Evolutionary conservation across 2,329 filamentous ascomycete genomes (phyloP).

Genomic region (Colletotrichum viniferum): DNA sequence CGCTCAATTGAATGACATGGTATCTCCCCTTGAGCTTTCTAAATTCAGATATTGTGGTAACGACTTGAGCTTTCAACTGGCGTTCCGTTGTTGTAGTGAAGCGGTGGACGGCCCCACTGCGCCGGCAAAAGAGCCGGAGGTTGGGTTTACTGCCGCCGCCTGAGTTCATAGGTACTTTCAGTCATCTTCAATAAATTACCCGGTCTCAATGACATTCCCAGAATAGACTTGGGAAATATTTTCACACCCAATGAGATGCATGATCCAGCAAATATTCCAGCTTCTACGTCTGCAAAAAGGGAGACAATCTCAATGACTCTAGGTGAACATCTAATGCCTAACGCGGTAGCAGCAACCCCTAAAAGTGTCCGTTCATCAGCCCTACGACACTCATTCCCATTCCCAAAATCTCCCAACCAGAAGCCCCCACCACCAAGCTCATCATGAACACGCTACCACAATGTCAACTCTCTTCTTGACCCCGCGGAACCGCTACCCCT

Average conservation of each 20-base stretch:
- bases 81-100: background rate
- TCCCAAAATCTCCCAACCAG: background rate
- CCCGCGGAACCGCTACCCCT: background rate
- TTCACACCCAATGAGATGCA: background rate
- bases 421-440: background rate
- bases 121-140: background rate
- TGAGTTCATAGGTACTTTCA: background rate
- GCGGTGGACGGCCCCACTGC: background rate
- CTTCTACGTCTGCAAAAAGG: background rate
- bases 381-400: background rate
- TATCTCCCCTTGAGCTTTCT: background rate
- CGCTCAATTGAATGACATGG: fast-evolving
- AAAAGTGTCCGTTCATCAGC: background rate
- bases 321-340: background rate
- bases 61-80: no score
- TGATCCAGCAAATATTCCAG: no score
- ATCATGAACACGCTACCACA: background rate
- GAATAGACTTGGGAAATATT: fast-evolving
- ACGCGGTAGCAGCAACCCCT: background rate
- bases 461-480: background rate
- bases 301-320: background rate
- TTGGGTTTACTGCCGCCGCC: background rate
- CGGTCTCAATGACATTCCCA: background rate
- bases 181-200: background rate
- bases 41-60: no score